phyloP scores from a whole-genome alignment of 768 basidiomycete genomes.

The Coprinellus micaceus region DNA sequence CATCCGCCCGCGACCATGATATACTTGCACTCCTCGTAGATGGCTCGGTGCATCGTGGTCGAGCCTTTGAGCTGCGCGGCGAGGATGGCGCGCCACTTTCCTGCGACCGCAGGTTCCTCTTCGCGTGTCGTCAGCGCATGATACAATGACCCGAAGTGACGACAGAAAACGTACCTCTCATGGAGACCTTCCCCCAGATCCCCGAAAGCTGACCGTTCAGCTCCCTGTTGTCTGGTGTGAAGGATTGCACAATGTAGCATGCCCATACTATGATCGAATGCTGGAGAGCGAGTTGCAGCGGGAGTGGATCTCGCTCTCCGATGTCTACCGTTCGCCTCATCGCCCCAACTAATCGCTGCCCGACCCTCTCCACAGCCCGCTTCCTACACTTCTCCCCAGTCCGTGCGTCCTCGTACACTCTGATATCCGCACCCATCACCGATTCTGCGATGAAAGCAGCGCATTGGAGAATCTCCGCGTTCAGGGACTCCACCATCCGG shows the following conservation, averaged over 20 bases:
- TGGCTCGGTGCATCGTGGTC: not conserved
- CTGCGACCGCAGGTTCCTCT: slow-evolving; percentile 42
- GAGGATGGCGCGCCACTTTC: slow-evolving; percentile 39
- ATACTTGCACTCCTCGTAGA: not conserved
- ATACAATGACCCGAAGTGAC: not conserved
- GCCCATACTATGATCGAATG: not conserved
- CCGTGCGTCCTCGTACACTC: not conserved
- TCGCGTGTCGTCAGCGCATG: not conserved
- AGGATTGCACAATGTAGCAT: not conserved
- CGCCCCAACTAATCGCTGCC: not conserved
- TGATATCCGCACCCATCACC: slow-evolving; percentile 6
- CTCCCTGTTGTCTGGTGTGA: not conserved
- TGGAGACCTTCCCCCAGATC: not conserved
- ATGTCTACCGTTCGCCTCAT: not conserved
- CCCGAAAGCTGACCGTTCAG: not conserved
- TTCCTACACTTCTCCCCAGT: not conserved
- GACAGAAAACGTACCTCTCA: slow-evolving; percentile 1
- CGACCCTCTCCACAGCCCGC: not conserved
- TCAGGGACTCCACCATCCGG: slow-evolving; percentile 35
- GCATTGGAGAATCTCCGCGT: slow-evolving; percentile 46
- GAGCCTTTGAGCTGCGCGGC: slow-evolving; percentile 1
- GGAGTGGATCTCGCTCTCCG: not conserved
- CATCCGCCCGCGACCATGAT: slow-evolving; percentile 1
- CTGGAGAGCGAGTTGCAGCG: slow-evolving; percentile 8
- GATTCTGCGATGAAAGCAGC: slow-evolving; percentile 42